A percentile compares a stretch with the other conserved stretches of the same genome.
These are phyloP conservation scores for Sporisorium reilianum DNA, from an alignment of 1,284 basidiomycete genomes.

Conservation along the genomic window DNA sequence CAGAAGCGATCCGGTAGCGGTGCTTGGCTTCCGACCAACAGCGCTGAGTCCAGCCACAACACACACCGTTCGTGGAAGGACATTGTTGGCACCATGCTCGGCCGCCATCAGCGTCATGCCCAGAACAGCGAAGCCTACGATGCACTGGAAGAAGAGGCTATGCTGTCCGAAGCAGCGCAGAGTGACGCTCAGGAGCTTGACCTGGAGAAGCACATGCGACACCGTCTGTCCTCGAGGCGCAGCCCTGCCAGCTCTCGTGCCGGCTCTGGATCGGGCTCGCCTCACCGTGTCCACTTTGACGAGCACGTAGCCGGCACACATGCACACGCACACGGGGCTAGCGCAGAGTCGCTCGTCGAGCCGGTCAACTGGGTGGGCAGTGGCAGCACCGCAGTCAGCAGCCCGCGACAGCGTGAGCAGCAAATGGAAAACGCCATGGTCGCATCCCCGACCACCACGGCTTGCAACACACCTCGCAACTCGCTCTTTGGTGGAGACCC, in stretches of 20 bases:
- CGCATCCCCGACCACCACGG: conserved; percentile 47
- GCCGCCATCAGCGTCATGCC: conserved; percentile 1
- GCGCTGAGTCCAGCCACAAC: neutral
- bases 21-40: conserved; percentile 18
- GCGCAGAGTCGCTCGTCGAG: conserved; percentile 30
- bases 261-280: conserved; percentile 27
- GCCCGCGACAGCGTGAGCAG: neutral
- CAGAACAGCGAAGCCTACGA: conserved; percentile 32
- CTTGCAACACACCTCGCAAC: conserved; percentile 50
- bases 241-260: conserved; percentile 13
- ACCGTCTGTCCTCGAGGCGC: conserved; percentile 8
- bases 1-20: conserved; percentile 3
- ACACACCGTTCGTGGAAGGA: conserved; percentile 24
- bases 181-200: conserved; percentile 35
- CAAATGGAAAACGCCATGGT: conserved; percentile 15
- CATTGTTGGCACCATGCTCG: conserved; percentile 26
- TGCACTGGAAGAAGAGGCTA: conserved; percentile 40
- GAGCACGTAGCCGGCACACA: conserved; percentile 4
- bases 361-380: conserved; percentile 39
- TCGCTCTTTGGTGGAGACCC: conserved; percentile 32
- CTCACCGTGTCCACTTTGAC: conserved; percentile 50
- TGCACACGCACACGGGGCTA: conserved; percentile 13
- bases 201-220: conserved; percentile 28
- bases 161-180: conserved; percentile 38
- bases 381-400: conserved; percentile 34